These are phyloP conservation scores for Mucor mucedo DNA, from an alignment of 371 early-diverging fungal species.

Conservation along the genomic window DNA sequence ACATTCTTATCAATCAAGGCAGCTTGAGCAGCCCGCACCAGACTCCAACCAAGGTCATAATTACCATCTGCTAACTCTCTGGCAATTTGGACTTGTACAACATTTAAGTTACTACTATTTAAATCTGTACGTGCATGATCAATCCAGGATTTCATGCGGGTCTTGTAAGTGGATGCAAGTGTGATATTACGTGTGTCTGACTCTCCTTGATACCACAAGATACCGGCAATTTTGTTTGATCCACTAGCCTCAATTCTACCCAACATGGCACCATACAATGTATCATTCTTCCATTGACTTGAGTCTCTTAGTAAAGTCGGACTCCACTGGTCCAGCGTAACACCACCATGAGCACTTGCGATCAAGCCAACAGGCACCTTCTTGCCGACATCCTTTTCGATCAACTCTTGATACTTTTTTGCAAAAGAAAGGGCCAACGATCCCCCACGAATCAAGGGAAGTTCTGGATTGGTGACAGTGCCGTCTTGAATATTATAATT, in stretches of 20 bases:
- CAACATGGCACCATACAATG: constrained; percentile 48
- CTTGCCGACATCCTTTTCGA: background rate
- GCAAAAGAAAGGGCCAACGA: constrained; percentile 41
- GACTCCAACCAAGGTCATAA: constrained; percentile 22
- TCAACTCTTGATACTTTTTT: constrained; percentile 22
- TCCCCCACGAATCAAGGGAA: constrained; percentile 33
- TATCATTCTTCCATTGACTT: constrained; percentile 6
- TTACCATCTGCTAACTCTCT: constrained; percentile 17
- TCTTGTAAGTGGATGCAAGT: constrained; percentile 16
- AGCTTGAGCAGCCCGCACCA: constrained; percentile 32
- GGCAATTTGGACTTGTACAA: constrained; percentile 40
- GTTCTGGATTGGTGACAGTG: constrained; percentile 33
- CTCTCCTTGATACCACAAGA: constrained; percentile 56
- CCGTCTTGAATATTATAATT: constrained; percentile 44
- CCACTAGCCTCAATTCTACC: constrained; percentile 23
- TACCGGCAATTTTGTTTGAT: constrained; percentile 30
- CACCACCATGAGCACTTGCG: constrained; percentile 50
- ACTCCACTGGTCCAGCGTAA: constrained; percentile 34
- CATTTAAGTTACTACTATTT: constrained; percentile 7
- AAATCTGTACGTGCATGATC: constrained; percentile 19
- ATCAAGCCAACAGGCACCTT: constrained; percentile 43
- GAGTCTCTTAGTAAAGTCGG: constrained; percentile 9
- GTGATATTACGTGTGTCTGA: constrained; percentile 29
- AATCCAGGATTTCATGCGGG: constrained; percentile 22
- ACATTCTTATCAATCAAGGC: constrained; percentile 7